These are phyloP conservation scores for Geotrichum armillariae DNA, from an alignment of 1,139 yeast species.

Conservation along the genomic window DNA sequence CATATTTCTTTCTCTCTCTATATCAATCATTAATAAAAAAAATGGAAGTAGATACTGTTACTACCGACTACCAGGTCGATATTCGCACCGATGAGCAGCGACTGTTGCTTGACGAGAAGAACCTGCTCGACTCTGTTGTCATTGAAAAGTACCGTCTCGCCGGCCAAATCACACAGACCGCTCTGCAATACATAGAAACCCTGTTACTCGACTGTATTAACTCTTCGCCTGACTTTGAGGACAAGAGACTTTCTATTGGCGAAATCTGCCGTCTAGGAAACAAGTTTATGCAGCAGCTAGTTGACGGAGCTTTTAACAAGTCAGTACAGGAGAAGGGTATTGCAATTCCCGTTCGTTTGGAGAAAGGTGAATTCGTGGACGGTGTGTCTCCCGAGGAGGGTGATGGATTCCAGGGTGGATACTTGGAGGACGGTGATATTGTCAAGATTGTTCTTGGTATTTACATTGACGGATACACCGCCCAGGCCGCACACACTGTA, in stretches of 20 bases:
- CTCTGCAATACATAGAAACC: conserved; percentile 62
- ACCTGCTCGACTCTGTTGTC: conserved; percentile 59
- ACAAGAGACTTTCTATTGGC: conserved; percentile 49
- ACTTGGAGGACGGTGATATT: conserved; percentile 70
- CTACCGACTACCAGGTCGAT: neutral
- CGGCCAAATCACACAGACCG: conserved; percentile 90
- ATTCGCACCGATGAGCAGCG: conserved; percentile 46
- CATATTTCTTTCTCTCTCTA: neutral
- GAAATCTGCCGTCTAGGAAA: conserved; percentile 85
- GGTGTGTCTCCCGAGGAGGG: conserved; percentile 89
- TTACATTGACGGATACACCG: conserved; percentile 86
- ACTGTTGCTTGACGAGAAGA: conserved; percentile 70
- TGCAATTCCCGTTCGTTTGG: conserved; percentile 86
- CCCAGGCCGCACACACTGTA: conserved; percentile 80
- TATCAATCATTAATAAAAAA: neutral
- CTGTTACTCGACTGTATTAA: conserved; percentile 69
- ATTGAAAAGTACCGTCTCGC: conserved; percentile 84
- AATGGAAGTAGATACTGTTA: conserved; percentile 19
- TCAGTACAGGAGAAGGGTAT: conserved; percentile 63
- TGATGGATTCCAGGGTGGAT: conserved; percentile 51
- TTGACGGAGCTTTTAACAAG: conserved; percentile 32
- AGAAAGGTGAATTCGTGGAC: conserved; percentile 71
- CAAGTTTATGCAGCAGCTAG: conserved; percentile 51
- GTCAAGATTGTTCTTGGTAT: conserved; percentile 77
- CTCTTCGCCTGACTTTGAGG: conserved; percentile 46